These are phyloP conservation scores for Diaporthe ampelina DNA, from an alignment of 2,329 filamentous ascomycete species.

Conservation along the genomic window DNA sequence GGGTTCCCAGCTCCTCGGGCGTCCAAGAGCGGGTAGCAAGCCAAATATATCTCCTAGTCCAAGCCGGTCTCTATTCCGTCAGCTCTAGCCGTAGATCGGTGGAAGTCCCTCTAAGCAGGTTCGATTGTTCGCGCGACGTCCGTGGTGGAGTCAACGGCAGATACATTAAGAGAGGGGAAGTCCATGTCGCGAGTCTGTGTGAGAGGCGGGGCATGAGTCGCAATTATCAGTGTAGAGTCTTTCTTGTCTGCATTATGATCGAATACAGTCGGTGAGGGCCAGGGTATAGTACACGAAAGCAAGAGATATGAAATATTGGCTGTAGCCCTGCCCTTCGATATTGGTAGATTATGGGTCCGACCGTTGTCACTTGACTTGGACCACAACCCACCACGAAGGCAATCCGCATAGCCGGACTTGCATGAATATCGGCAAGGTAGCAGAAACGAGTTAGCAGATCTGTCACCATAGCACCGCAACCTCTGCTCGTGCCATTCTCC, in stretches of 20 bases:
- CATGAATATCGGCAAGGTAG: conserved; percentile 34
- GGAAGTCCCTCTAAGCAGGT: background rate
- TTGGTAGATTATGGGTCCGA: conserved; percentile 25
- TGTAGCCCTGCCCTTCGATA: conserved; percentile 15
- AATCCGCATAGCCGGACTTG: conserved; percentile 18
- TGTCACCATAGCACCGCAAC: conserved; percentile 18
- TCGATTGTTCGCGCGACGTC: conserved; percentile 8
- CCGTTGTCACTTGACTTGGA: conserved; percentile 35
- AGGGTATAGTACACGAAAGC: conserved; percentile 30
- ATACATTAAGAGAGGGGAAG: conserved; percentile 27
- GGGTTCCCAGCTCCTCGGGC: conserved; percentile 2
- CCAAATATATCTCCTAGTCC: conserved; percentile 18
- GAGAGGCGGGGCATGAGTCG: conserved; percentile 34
- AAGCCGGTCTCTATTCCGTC: background rate
- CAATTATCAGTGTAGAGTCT: conserved; percentile 8
- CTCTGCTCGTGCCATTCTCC: conserved; percentile 15
- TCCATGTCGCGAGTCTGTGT: conserved; percentile 23
- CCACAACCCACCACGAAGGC: conserved; percentile 22
- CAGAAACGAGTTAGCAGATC: conserved; percentile 37
- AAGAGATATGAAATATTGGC: conserved; percentile 37
- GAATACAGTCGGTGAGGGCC: conserved; percentile 31
- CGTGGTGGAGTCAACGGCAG: conserved; percentile 9
- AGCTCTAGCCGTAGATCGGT: background rate
- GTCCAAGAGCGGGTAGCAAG: background rate
- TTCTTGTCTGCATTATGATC: conserved; percentile 28